These are phyloP conservation scores for Scutellaria baicalensis DNA, from an alignment of 257 asterid genomes.

Conservation along the genomic window DNA sequence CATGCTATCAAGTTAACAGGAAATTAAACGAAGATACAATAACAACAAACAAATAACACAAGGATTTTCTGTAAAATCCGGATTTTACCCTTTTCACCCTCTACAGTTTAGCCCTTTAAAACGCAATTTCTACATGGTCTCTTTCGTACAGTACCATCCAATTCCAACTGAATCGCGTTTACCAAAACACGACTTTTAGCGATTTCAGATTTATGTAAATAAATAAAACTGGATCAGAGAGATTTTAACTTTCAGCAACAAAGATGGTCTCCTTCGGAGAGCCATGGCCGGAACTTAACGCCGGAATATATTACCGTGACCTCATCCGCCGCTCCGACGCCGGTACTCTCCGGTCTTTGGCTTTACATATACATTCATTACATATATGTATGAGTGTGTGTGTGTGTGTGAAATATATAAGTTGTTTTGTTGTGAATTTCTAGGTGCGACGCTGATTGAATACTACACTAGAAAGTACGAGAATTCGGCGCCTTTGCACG, in stretches of 20 bases:
- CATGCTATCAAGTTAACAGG: too few relatives aligned
- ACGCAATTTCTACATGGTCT: neutral
- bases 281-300: slow-evolving; percentile 79
- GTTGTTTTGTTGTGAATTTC: neutral
- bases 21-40: too few relatives aligned
- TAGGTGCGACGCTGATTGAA: slow-evolving; percentile 62
- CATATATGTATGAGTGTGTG: neutral
- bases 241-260: neutral
- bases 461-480: slow-evolving; percentile 64
- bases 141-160: neutral
- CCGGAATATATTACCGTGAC: slow-evolving; percentile 67
- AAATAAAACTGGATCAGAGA: neutral
- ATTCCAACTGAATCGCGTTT: slow-evolving; percentile 4
- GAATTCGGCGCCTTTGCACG: slow-evolving; percentile 74
- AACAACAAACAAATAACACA: too few relatives aligned
- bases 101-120: neutral
- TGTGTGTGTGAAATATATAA: neutral
- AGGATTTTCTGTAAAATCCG: too few relatives aligned
- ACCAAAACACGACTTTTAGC: neutral
- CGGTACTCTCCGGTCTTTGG: slow-evolving; percentile 34
- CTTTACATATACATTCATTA: neutral
- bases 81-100: too few relatives aligned
- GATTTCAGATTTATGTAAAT: neutral
- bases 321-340: slow-evolving; percentile 41
- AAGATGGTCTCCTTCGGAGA: slow-evolving; percentile 44